phyloP scores from a whole-genome alignment of 805 yeast genomes.

The Wickerhamiella dianesei region DNA sequence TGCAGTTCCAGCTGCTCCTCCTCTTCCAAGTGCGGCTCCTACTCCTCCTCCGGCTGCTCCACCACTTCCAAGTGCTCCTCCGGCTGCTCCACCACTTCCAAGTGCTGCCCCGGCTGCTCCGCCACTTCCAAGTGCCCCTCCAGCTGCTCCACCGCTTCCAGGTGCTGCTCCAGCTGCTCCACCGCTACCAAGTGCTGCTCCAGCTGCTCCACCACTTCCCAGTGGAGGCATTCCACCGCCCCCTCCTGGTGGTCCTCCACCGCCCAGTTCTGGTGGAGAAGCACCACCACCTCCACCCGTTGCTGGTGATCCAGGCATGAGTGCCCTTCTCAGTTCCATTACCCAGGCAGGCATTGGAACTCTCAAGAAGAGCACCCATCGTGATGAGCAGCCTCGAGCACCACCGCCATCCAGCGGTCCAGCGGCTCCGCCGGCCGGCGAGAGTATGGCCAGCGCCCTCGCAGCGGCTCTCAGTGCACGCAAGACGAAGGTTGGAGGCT shows the following conservation, averaged over 20 bases:
- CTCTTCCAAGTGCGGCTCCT: conserved; percentile 14
- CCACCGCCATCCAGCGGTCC: neutral
- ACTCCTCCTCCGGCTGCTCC: conserved; percentile 13
- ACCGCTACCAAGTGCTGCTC: conserved; percentile 17
- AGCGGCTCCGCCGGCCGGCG: conserved; percentile 21
- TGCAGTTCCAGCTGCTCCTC: conserved; percentile 29
- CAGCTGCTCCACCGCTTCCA: conserved; percentile 19
- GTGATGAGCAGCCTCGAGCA: conserved; percentile 8
- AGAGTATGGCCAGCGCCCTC: conserved; percentile 61
- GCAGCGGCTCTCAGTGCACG: conserved; percentile 75
- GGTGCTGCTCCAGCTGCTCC: conserved; percentile 25
- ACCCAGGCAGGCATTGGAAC: conserved; percentile 62
- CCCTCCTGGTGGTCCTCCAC: conserved; percentile 16
- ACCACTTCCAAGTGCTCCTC: conserved; percentile 14
- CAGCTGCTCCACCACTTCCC: conserved; percentile 30
- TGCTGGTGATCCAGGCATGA: conserved; percentile 46
- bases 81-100: conserved; percentile 21
- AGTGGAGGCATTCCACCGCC: conserved; percentile 33
- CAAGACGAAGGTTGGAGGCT: conserved; percentile 65
- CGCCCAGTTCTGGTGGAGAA: conserved; percentile 21
- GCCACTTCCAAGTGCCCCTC: conserved; percentile 14
- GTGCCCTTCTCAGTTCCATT: conserved; percentile 76
- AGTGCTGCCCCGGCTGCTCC: conserved; percentile 13
- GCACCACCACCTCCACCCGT: conserved; percentile 6
- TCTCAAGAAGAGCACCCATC: conserved; percentile 64